A percentile compares a stretch with the other conserved stretches of the same genome.
Evolutionary conservation across 192 early-diverging fungal genomes (phyloP).

Genomic region (Physocladia obscura): DNA sequence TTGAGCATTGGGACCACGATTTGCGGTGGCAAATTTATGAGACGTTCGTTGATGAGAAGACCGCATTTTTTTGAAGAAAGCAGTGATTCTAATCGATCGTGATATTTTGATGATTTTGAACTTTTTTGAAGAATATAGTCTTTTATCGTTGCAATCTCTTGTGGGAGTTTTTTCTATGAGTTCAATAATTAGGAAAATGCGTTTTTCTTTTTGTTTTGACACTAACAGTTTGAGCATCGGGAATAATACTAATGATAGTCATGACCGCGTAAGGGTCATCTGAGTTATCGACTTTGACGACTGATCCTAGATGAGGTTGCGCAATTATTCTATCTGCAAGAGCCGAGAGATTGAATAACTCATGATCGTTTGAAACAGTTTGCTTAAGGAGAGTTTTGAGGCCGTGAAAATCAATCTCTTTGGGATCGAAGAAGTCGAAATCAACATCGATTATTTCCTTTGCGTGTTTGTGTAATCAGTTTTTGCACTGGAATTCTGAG

Average conservation of each 20-base stretch:
- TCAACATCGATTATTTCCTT: slow-evolving; percentile 74
- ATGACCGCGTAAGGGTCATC: slow-evolving; percentile 85
- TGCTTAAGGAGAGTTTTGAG: slow-evolving; percentile 82
- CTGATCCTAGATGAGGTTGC: slow-evolving; percentile 77
- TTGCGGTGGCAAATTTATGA: slow-evolving; percentile 96
- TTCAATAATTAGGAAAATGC: not conserved
- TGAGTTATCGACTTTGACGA: slow-evolving; percentile 81
- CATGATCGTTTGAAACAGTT: slow-evolving; percentile 78
- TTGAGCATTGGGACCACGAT: slow-evolving; percentile 86
- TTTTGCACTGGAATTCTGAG: not conserved
- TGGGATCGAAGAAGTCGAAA: slow-evolving; percentile 94
- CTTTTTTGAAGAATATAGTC: slow-evolving; percentile 71
- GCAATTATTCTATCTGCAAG: slow-evolving; percentile 79
- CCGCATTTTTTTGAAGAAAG: slow-evolving; percentile 44
- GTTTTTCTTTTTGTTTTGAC: not conserved
- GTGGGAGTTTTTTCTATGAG: not conserved
- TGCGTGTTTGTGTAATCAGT: not conserved
- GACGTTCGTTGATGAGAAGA: slow-evolving; percentile 79
- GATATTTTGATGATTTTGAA: slow-evolving; percentile 16
- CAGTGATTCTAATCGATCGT: slow-evolving; percentile 4
- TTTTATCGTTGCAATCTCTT: slow-evolving; percentile 19
- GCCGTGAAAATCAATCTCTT: slow-evolving; percentile 84
- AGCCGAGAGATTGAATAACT: slow-evolving; percentile 70
- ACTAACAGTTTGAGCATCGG: slow-evolving; percentile 4
- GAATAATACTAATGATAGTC: slow-evolving; percentile 67